These are phyloP conservation scores for Cicer bijugum DNA, from an alignment of 306 rosid genomes.

Conservation along the genomic window DNA sequence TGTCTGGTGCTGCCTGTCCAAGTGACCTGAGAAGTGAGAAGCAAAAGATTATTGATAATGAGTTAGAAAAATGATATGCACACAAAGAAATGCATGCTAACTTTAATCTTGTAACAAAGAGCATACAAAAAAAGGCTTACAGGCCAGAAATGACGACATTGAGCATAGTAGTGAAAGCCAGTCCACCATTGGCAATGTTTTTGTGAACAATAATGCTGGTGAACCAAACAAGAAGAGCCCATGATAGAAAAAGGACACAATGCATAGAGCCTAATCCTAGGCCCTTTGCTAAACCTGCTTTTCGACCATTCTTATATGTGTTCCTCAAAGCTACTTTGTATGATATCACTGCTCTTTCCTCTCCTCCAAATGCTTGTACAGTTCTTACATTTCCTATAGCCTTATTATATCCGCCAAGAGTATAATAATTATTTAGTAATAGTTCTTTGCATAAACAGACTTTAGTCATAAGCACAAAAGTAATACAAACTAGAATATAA, in stretches of 20 bases:
- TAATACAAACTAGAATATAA: neutral
- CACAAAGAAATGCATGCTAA: neutral
- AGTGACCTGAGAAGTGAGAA: constrained; percentile 67
- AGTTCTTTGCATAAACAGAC: neutral
- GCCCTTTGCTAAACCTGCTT: constrained; percentile 87
- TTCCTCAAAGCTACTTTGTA: constrained; percentile 67
- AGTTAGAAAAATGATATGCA: constrained; percentile 28
- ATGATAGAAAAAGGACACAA: constrained; percentile 83
- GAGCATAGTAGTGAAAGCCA: constrained; percentile 93
- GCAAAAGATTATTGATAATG: constrained; percentile 1
- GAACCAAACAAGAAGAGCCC: constrained; percentile 90
- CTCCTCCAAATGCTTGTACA: constrained; percentile 92
- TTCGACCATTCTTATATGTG: constrained; percentile 73
- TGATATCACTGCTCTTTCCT: constrained; percentile 72
- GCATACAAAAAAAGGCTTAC: constrained; percentile 52
- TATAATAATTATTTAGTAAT: neutral
- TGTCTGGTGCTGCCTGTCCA: constrained; percentile 89
- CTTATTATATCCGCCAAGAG: constrained; percentile 45
- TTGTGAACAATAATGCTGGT: constrained; percentile 89
- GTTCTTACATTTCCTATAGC: constrained; percentile 86
- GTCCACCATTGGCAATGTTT: constrained; percentile 81
- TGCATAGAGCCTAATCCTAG: constrained; percentile 85
- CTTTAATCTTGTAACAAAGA: neutral
- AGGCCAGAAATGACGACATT: constrained; percentile 92
- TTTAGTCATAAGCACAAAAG: neutral